Conservation (phyloP, 768 basidiomycete genomes). For the Steccherinum ochraceum region DNA sequence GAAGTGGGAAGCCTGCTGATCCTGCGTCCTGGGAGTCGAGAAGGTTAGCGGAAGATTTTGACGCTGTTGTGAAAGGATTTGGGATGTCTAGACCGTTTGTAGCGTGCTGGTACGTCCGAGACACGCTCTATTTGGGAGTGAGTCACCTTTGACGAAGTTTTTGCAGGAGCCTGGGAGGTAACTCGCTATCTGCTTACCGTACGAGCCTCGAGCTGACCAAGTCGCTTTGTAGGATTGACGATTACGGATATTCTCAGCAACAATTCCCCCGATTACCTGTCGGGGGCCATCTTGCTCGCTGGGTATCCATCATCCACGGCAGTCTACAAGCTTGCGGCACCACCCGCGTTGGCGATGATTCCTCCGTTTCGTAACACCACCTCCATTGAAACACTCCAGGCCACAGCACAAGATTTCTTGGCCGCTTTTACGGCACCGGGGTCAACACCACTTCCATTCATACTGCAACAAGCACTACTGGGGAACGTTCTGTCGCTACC, state of each 20-base stretch:
- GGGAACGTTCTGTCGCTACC: conserved; percentile 4
- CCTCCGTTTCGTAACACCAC: not conserved
- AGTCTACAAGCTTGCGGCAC: not conserved
- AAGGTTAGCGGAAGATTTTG: conserved; percentile 9
- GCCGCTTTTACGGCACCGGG: conserved; percentile 11
- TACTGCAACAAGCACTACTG: conserved; percentile 7
- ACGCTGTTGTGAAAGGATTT: conserved; percentile 5
- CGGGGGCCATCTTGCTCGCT: not conserved
- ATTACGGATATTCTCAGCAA: not conserved
- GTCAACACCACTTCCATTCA: conserved; percentile 12
- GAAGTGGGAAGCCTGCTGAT: conserved; percentile 6
- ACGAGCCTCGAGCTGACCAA: no score
- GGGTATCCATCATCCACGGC: not conserved
- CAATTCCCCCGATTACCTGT: not conserved
- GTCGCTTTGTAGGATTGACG: not conserved
- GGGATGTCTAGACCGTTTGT: conserved; percentile 6
- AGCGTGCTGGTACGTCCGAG: conserved; percentile 6
- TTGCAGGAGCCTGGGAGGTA: not conserved
- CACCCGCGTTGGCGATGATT: not conserved
- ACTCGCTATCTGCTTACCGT: no score
- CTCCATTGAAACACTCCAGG: not conserved
- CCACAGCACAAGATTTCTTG: conserved; percentile 5
- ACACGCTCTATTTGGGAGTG: no score
- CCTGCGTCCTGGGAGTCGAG: not conserved
- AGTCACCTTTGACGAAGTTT: no score